Percentiles rank a stretch among this genome's conserved stretches.
Evolutionary conservation across 1,284 basidiomycete genomes (phyloP).

Genomic region (Boletellus deceptivus): DNA sequence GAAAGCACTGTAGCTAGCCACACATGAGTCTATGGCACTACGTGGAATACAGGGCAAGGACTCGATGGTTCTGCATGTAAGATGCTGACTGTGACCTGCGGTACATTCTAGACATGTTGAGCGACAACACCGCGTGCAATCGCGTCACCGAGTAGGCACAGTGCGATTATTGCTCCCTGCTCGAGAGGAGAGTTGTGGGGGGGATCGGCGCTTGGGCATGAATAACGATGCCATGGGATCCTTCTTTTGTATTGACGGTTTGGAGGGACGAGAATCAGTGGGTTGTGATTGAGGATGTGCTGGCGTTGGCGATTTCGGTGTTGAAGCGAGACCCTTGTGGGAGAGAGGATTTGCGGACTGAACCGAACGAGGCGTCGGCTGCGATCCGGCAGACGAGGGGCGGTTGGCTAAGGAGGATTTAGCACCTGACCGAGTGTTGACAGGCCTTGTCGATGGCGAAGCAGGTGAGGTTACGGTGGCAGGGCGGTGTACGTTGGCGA

Average conservation of each 20-base stretch:
- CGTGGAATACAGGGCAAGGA: slow-evolving; percentile 13
- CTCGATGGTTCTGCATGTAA: slow-evolving; percentile 3
- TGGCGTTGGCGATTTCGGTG: slow-evolving; percentile 15
- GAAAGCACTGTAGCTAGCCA: slow-evolving; percentile 4
- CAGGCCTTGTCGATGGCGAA: slow-evolving; percentile 33
- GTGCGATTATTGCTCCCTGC: slow-evolving; percentile 18
- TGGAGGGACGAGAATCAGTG: slow-evolving; percentile 29
- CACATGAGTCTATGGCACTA: slow-evolving; percentile 14
- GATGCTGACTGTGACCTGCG: slow-evolving; percentile 9
- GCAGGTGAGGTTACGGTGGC: slow-evolving; percentile 36
- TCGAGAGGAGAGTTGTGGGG: slow-evolving; percentile 54
- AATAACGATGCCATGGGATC: slow-evolving; percentile 67
- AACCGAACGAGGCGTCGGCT: slow-evolving; percentile 11
- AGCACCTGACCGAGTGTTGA: slow-evolving; percentile 40
- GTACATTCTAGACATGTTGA: slow-evolving; percentile 1
- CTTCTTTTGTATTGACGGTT: slow-evolving; percentile 49
- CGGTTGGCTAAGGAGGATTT: slow-evolving; percentile 42
- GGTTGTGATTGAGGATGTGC: slow-evolving; percentile 16
- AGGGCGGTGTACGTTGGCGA: slow-evolving; percentile 41
- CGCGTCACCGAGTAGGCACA: slow-evolving; percentile 25
- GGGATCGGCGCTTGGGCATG: slow-evolving; percentile 69
- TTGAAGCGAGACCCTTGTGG: slow-evolving; percentile 17
- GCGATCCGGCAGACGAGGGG: slow-evolving; percentile 17
- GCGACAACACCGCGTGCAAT: not conserved
- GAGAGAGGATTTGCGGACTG: slow-evolving; percentile 12